Percentiles rank a stretch among this genome's conserved stretches.
These are phyloP conservation scores for Russula lepida DNA, from an alignment of 768 basidiomycete genomes.

Conservation along the genomic window DNA sequence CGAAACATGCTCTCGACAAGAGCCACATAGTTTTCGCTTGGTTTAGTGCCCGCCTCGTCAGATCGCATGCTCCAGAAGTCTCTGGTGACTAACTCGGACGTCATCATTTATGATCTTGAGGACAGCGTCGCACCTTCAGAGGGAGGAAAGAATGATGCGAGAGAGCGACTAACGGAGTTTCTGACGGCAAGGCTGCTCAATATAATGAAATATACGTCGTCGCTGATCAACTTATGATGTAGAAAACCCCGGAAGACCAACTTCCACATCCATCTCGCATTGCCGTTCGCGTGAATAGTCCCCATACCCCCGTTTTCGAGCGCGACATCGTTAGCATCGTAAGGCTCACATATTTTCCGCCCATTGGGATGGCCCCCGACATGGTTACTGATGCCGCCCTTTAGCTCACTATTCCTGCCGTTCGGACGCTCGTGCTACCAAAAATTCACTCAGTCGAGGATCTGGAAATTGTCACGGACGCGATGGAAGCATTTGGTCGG, in stretches of 20 bases:
- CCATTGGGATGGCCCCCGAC: not conserved
- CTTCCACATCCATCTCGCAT: slow-evolving; percentile 43
- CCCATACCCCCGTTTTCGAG: slow-evolving; percentile 55
- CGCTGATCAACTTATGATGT: not conserved
- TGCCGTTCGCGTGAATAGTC: slow-evolving; percentile 64
- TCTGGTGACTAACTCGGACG: slow-evolving; percentile 51
- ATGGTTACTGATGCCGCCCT: not conserved
- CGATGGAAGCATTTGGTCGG: slow-evolving; percentile 32
- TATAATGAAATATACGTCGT: not conserved
- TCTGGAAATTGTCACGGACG: slow-evolving; percentile 49
- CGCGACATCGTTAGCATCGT: slow-evolving; percentile 59
- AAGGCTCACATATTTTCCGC: slow-evolving; percentile 18
- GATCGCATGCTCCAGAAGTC: slow-evolving; percentile 80
- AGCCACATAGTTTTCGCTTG: not conserved
- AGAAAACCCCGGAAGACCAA: slow-evolving; percentile 22
- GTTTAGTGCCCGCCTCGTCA: slow-evolving; percentile 67
- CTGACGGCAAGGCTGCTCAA: slow-evolving; percentile 36
- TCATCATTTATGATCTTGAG: slow-evolving; percentile 83
- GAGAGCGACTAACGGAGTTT: slow-evolving; percentile 47
- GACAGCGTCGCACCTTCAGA: slow-evolving; percentile 66
- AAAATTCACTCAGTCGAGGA: slow-evolving; percentile 71
- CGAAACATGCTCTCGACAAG: not conserved
- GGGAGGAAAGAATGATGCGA: slow-evolving; percentile 51
- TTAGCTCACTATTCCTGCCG: slow-evolving; percentile 38
- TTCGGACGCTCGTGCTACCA: slow-evolving; percentile 71